These are phyloP conservation scores for Talaromyces ruber DNA, from an alignment of 495 filamentous ascomycete species.

Conservation along the genomic window DNA sequence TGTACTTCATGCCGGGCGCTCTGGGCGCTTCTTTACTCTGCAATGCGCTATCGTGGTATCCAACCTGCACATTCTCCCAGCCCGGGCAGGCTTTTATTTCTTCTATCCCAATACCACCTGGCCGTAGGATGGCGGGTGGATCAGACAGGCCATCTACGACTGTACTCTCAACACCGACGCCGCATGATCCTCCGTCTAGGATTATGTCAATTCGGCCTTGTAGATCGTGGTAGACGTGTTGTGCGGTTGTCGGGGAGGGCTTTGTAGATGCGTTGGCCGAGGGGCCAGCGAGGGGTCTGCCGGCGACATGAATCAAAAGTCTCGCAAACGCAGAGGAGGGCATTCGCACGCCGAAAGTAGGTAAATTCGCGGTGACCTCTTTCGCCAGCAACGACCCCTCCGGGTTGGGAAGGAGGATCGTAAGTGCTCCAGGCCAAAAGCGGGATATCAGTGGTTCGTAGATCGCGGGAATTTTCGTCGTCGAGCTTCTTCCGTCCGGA, in stretches of 20 bases:
- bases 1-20: slow-evolving; percentile 98
- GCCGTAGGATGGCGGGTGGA: slow-evolving; percentile 76
- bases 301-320: slow-evolving; percentile 68
- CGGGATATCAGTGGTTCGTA: slow-evolving; percentile 70
- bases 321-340: slow-evolving; percentile 77
- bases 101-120: slow-evolving; percentile 87
- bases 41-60: slow-evolving; percentile 56
- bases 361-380: slow-evolving; percentile 76
- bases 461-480: slow-evolving; percentile 60
- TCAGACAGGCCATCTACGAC: slow-evolving; percentile 82
- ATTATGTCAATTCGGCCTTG: slow-evolving; percentile 78
- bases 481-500: slow-evolving; percentile 12
- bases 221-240: slow-evolving; percentile 82
- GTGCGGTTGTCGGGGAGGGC: slow-evolving; percentile 81
- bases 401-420: slow-evolving; percentile 80
- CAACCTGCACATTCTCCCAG: slow-evolving; percentile 70
- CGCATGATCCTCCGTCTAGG: slow-evolving; percentile 78
- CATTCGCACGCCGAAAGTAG: slow-evolving; percentile 86
- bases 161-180: slow-evolving; percentile 90
- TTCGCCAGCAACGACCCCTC: slow-evolving; percentile 60
- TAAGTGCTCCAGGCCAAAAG: slow-evolving; percentile 95
- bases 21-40: slow-evolving; percentile 50
- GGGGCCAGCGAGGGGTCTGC: slow-evolving; percentile 80
- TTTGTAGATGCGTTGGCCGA: slow-evolving; percentile 91
- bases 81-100: slow-evolving; percentile 63